phyloP scores from a whole-genome alignment of 495 filamentous ascomycete genomes.

The Cercophora newfieldiana region DNA sequence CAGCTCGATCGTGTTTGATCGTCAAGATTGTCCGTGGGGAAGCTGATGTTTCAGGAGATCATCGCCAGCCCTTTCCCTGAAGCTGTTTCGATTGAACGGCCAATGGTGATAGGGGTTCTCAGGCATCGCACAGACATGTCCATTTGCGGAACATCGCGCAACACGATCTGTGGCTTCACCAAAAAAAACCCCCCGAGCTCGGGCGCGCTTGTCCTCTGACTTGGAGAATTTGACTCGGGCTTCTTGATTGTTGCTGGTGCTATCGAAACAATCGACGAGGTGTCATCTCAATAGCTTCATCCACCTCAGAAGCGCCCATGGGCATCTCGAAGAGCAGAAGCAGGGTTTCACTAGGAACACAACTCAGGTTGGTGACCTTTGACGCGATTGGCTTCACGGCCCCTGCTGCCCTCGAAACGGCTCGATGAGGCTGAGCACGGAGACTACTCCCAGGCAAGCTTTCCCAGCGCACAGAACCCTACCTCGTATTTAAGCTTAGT shows the following conservation, averaged over 20 bases:
- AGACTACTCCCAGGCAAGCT: not conserved
- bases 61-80: not conserved
- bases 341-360: not conserved
- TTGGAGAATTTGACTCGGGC: not conserved
- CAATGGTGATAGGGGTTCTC: not conserved
- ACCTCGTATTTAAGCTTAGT: constrained; percentile 3
- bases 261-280: too few species aligned
- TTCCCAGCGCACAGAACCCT: constrained; percentile 4
- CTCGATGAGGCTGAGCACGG: not conserved
- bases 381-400: not conserved
- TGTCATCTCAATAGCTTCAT: too few species aligned
- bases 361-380: not conserved
- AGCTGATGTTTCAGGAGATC: constrained; percentile 12
- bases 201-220: not conserved
- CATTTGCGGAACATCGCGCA: not conserved
- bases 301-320: not conserved
- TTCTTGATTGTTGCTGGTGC: too few species aligned
- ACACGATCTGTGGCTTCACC: not conserved
- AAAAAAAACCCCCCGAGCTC: not conserved
- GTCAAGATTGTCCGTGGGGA: not conserved
- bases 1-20: constrained; percentile 1
- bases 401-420: constrained; percentile 2
- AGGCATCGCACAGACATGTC: constrained; percentile 12
- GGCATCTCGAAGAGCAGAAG: not conserved
- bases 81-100: not conserved